These are phyloP conservation scores for Pseudonitzschia multistriata DNA, from an alignment of 108 stramenopile genomes.

Conservation along the genomic window DNA sequence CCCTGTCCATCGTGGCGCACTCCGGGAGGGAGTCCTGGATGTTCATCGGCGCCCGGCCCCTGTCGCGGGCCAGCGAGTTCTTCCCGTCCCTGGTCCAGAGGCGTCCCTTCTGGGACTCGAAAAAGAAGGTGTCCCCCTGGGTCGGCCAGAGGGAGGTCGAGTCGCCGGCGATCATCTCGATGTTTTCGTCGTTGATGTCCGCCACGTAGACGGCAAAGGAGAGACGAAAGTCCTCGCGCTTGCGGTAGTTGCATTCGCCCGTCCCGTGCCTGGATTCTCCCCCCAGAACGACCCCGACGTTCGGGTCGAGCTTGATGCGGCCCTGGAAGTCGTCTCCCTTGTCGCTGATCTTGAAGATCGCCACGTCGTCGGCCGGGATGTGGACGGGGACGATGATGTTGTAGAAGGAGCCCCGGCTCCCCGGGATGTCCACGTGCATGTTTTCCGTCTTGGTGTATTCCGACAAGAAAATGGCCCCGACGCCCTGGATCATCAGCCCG, in stretches of 20 bases:
- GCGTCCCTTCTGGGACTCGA: conserved; percentile 25
- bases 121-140: conserved; percentile 31
- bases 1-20: conserved; percentile 19
- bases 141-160: conserved; percentile 39
- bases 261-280: conserved; percentile 66
- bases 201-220: conserved; percentile 66
- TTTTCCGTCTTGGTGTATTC: conserved; percentile 25
- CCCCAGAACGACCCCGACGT: conserved; percentile 55
- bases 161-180: conserved; percentile 34
- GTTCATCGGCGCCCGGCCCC: conserved; percentile 42
- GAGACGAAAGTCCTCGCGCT: conserved; percentile 53
- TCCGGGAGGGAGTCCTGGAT: conserved; percentile 22
- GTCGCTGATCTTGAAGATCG: conserved; percentile 32
- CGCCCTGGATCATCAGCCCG: conserved; percentile 32
- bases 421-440: conserved; percentile 42
- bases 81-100: conserved; percentile 31
- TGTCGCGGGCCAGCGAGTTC: conserved; percentile 38
- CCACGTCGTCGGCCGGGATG: conserved; percentile 22
- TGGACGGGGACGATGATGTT: conserved; percentile 39
- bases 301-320: conserved; percentile 36
- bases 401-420: conserved; percentile 33
- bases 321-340: conserved; percentile 22
- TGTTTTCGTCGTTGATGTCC: conserved; percentile 54
- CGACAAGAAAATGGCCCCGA: conserved; percentile 27
- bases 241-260: conserved; percentile 60